Percentiles rank a stretch among this genome's conserved stretches.
These are phyloP conservation scores for Rubus idaeus DNA, from an alignment of 306 rosid genomes.

Conservation along the genomic window DNA sequence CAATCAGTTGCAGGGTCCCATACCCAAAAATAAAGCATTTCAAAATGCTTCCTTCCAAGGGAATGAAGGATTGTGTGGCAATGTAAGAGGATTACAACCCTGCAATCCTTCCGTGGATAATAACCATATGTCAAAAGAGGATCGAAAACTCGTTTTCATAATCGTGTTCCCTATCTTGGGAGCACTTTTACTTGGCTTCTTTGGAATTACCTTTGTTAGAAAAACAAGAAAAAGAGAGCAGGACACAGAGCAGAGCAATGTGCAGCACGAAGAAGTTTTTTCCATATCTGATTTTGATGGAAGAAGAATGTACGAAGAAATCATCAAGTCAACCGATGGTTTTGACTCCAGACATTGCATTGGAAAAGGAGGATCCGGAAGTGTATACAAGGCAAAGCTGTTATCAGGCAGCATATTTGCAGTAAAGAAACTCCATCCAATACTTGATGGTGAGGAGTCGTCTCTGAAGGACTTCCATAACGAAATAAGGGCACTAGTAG, in stretches of 20 bases:
- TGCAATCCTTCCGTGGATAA: background rate
- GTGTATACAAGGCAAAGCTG: slow-evolving; percentile 9
- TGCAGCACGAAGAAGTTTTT: background rate
- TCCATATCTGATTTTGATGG: background rate
- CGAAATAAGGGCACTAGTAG: background rate
- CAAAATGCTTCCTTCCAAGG: background rate
- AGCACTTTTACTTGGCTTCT: background rate
- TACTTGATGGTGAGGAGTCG: background rate
- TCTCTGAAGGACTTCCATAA: background rate
- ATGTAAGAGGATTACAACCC: background rate
- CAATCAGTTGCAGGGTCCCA: slow-evolving; percentile 3
- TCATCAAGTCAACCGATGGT: slow-evolving; percentile 9
- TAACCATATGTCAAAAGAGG: background rate
- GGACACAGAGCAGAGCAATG: background rate
- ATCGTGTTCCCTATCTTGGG: background rate
- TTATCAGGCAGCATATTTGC: background rate
- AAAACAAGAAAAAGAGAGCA: background rate
- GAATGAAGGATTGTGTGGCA: slow-evolving; percentile 4
- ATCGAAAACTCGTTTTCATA: background rate
- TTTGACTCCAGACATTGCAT: slow-evolving; percentile 3
- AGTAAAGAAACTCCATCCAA: slow-evolving; percentile 2
- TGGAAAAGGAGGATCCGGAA: slow-evolving; percentile 22
- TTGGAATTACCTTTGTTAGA: background rate
- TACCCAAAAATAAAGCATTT: background rate
- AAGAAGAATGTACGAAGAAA: background rate